Evolutionary conservation across 495 filamentous ascomycete genomes (phyloP), one percentile per base, ranked within the genome.

Genomic region (Aspergillus indologenus): DNA sequence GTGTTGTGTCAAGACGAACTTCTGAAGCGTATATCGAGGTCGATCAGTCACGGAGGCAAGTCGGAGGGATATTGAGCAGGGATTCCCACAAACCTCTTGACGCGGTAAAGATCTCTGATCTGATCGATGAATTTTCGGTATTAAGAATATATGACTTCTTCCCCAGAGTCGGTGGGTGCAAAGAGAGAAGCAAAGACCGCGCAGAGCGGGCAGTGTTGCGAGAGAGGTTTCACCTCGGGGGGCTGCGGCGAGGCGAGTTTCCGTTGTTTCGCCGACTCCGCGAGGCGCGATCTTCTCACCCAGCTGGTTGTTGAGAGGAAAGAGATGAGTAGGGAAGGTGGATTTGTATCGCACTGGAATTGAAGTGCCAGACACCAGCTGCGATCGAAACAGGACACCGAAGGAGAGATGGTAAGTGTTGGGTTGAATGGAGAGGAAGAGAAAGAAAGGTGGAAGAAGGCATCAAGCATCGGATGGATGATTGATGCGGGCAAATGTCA

Each of bases 391-490:
- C 34, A 40, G 12, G 34, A 40, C 34, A 14, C 6, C 5, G 34
- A 40, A 40, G 12, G 34, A 40, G 12, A 15, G 7, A 40, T 2
- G 12, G 34, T 2, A 40, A 40, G 26, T 52, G 8, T 7, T 52
- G 20, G 46, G 53, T 53, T 42, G 31, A 48, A 40, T 50, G 29
- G 23, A 51, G 53, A 19, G 3, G 31, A 42, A 26, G 24, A 31
- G 24, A 34, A 34, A 50, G 29, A 24, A 23, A 51, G 52, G 21
- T 18, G 45, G 51, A 54, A 51, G 53, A 45, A 42, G 26, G 26
- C 26, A 29, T 29, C 3, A 29, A 50, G 7, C 26, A 45, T 43
- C 29, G 31, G 22, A 48, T 43, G 24, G 20, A 55, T 4, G 17
- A 40, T 40, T 14, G 34, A 40, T 40, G 34, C 34, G 34, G 34